Evolutionary conservation across 164 flowering plant species (phyloP).

Genomic region (Kalanchoe fedtschenkoi): DNA sequence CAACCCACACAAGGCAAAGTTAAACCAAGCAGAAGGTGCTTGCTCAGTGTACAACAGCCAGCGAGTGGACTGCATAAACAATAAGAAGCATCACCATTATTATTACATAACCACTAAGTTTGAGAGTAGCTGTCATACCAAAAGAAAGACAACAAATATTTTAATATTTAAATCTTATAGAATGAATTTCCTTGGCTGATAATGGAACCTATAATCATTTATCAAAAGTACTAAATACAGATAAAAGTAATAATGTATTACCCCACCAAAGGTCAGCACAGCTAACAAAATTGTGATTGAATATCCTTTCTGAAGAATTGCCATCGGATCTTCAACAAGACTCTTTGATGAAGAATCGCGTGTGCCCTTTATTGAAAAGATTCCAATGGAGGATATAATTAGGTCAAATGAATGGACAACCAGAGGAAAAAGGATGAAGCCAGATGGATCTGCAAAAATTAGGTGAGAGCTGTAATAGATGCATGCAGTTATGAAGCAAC

Average conservation of each 20-base stretch:
- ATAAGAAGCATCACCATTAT: constrained; percentile 10
- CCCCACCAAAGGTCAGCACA: constrained; percentile 77
- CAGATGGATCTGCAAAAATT: constrained; percentile 84
- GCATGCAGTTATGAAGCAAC: neutral
- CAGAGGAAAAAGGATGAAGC: constrained; percentile 95
- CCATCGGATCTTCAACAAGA: constrained; percentile 85
- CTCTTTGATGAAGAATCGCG: constrained; percentile 54
- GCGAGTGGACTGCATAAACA: constrained; percentile 76
- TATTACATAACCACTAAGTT: neutral
- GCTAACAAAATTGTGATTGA: constrained; percentile 79
- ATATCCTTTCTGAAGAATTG: constrained; percentile 94
- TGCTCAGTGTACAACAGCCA: constrained; percentile 92
- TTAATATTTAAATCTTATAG: neutral
- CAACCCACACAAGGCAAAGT: constrained; percentile 90
- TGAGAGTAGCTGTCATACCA: neutral
- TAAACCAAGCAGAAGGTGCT: constrained; percentile 95
- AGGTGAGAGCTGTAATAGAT: neutral
- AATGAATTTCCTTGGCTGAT: neutral
- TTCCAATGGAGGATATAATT: constrained; percentile 83
- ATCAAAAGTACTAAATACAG: neutral
- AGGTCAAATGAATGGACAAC: constrained; percentile 97
- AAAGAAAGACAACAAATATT: neutral
- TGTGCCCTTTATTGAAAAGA: constrained; percentile 69
- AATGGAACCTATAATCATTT: neutral
- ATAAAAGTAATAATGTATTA: constrained; percentile 23